Conservation (phyloP, 495 filamentous ascomycete species). For the Aspergillus panamensis region DNA sequence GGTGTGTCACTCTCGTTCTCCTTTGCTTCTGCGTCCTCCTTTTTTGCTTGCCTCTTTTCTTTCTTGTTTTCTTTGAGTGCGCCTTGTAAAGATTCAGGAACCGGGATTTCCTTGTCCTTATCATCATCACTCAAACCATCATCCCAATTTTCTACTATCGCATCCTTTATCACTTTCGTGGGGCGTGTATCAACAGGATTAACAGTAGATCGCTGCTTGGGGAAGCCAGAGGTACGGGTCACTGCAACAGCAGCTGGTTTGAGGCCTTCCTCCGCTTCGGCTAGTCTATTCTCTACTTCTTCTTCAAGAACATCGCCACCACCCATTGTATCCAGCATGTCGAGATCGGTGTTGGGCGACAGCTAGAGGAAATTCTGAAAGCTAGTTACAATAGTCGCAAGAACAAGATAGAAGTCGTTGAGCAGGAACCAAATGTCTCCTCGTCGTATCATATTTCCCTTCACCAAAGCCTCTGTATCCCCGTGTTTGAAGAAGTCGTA, state of each 20-base stretch:
- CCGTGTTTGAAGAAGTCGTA: conserved; percentile 75
- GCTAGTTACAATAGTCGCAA: conserved; percentile 56
- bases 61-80: neutral
- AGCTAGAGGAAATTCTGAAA: conserved; percentile 24
- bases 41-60: neutral
- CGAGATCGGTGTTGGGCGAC: conserved; percentile 7
- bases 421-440: conserved; percentile 65
- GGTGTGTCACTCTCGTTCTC: neutral
- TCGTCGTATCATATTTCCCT: conserved; percentile 56
- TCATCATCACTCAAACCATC: conserved; percentile 15
- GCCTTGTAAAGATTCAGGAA: neutral
- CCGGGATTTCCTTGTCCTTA: conserved; percentile 11
- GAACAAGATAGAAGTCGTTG: conserved; percentile 66
- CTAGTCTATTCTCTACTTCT: conserved; percentile 7
- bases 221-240: neutral
- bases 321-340: conserved; percentile 21
- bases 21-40: neutral
- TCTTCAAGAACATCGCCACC: conserved; percentile 19
- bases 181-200: neutral
- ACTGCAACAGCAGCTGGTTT: no score
- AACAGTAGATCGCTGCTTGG: neutral
- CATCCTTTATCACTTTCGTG: conserved; percentile 3
- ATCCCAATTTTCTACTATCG: conserved; percentile 23
- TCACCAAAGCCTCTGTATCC: conserved; percentile 49
- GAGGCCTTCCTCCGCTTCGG: neutral